These are phyloP conservation scores for Aspergillus ochraceoroseus DNA, from an alignment of 2,329 filamentous ascomycete species.

Conservation along the genomic window DNA sequence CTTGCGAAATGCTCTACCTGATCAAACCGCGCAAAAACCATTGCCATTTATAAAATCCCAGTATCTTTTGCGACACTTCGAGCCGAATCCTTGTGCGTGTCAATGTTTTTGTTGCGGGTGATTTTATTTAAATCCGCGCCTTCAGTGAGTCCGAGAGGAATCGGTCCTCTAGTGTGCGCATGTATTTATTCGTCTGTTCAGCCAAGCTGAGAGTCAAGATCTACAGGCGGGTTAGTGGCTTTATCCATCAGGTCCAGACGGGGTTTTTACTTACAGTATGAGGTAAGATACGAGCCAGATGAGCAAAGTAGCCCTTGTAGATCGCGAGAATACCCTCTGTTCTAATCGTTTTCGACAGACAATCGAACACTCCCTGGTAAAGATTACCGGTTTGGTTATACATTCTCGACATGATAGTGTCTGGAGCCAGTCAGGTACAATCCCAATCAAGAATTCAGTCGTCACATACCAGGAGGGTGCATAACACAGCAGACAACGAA, in stretches of 20 bases:
- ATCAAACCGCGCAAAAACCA: conserved; percentile 2
- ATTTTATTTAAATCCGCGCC: conserved; percentile 44
- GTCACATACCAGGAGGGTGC: conserved; percentile 77
- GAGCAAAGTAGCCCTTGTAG: conserved; percentile 96
- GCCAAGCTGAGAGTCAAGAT: conserved; percentile 88
- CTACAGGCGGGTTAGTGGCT: conserved; percentile 36
- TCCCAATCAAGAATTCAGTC: background rate
- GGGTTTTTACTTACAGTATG: conserved; percentile 61
- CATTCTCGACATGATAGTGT: conserved; percentile 97
- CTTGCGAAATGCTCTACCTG: background rate
- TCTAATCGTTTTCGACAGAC: conserved; percentile 79
- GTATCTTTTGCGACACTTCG: conserved; percentile 1
- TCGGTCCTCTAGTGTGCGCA: conserved; percentile 69
- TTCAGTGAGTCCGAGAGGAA: conserved; percentile 48
- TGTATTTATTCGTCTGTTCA: conserved; percentile 93
- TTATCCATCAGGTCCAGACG: background rate
- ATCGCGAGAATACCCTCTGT: conserved; percentile 89
- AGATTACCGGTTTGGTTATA: conserved; percentile 98
- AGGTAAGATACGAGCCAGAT: conserved; percentile 86
- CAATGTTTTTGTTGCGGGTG: no score
- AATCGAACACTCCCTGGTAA: conserved; percentile 92
- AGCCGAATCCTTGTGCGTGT: no score
- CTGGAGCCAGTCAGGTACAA: conserved; percentile 40
- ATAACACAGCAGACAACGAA: conserved; percentile 97
- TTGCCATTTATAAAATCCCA: conserved; percentile 4